Evolutionary conservation across 2,329 filamentous ascomycete genomes (phyloP), one percentile per base, ranked within the genome.

Genomic region (Sclerotinia sclerotiorum): DNA sequence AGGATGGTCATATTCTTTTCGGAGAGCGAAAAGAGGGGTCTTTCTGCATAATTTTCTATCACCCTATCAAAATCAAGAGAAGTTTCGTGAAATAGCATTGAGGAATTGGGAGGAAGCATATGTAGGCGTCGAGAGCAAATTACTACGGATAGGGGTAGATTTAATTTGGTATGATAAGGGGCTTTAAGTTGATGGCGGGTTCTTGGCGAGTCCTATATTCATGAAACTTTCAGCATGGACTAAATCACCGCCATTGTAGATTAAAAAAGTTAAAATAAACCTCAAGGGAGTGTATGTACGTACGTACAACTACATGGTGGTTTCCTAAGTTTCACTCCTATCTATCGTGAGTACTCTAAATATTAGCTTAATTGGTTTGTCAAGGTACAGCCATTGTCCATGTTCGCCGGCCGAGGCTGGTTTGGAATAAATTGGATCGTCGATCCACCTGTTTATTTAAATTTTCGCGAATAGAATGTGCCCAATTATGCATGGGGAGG

Each of bases 1-100:
- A 88, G 94, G 63, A 97, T 98, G 93, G 89, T 97, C 69, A 97
- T 98, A 76, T 98, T 97, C 87, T 97, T 94, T 76, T 95, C 92
- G 7, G 94, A 98, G 80, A 92, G 90, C 76, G 94, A 97, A 84
- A 97, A 95, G 82, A 84, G 93, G 71, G 94, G 94, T 2, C 82
- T 97, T 70, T 90, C 90, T 27, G 87, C 88, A 62, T 92, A 82
- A 62, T 27, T 27, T 13, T 39, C 13, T 10, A 21, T 49, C 29
- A 0, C 21, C 21, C 27, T 19, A 42, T 24, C 21, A 24, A 17
- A 24, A 2, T 1, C 10, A 10, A 35, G 32, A n/a, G 21, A 17
- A 2, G 10, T 19, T 32, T n/a, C 3, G 10, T 19, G 1, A 17
- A 17, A 17, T 35, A 24, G 11, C 13, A 27, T 21, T 24, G 21